Conservation (phyloP, 768 basidiomycete genomes). For the Suillus luteus region DNA sequence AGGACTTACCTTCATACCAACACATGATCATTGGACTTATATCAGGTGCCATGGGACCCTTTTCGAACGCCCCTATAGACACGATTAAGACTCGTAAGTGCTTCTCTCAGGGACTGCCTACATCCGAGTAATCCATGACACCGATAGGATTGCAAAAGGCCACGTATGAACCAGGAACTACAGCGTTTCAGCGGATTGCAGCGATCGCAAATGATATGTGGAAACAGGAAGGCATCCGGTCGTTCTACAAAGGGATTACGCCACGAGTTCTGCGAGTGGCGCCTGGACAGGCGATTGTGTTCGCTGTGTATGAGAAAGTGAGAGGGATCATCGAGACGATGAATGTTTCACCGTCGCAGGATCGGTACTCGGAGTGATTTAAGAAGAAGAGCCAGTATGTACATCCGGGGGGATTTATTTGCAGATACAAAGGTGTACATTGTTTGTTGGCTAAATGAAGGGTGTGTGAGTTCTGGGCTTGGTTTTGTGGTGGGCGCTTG, state of each 20-base stretch:
- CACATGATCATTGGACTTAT: slow-evolving; percentile 94
- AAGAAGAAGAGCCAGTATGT: not conserved
- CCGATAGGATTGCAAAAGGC: slow-evolving; percentile 81
- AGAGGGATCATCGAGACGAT: slow-evolving; percentile 72
- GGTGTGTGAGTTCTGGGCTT: slow-evolving; percentile 1
- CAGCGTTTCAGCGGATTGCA: slow-evolving; percentile 77
- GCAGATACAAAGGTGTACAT: not conserved
- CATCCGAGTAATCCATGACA: slow-evolving; percentile 9
- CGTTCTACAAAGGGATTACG: slow-evolving; percentile 99
- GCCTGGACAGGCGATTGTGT: slow-evolving; percentile 95
- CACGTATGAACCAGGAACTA: slow-evolving; percentile 67
- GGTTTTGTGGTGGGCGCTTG: not conserved
- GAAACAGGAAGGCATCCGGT: slow-evolving; percentile 79
- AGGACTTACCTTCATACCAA: slow-evolving; percentile 89
- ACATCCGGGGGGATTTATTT: not conserved
- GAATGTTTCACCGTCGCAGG: slow-evolving; percentile 52
- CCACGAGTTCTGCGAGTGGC: slow-evolving; percentile 95
- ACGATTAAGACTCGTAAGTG: slow-evolving; percentile 90
- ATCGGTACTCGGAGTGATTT: slow-evolving; percentile 68
- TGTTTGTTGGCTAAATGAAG: not conserved
- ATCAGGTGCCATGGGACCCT: slow-evolving; percentile 97
- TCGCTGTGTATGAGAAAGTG: slow-evolving; percentile 94
- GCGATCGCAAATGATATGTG: slow-evolving; percentile 93
- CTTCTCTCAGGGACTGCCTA: slow-evolving; percentile 7
- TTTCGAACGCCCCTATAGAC: slow-evolving; percentile 96